These are phyloP conservation scores for Austropuccinia psidii DNA, from an alignment of 1,284 basidiomycete species.

Conservation along the genomic window DNA sequence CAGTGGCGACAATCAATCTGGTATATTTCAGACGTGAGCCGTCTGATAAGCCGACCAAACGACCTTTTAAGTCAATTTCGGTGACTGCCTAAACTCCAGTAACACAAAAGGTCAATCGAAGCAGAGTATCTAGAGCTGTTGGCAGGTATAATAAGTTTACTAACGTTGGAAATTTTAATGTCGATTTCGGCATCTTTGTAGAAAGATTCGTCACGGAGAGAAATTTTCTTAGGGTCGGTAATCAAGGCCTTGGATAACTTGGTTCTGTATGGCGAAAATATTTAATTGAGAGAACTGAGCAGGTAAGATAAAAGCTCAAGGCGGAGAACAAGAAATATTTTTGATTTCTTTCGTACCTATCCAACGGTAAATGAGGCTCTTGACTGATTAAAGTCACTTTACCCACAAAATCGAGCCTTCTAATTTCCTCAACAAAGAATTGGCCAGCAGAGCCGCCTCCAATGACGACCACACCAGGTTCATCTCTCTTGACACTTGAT, in stretches of 20 bases:
- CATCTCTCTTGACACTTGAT: conserved; percentile 40
- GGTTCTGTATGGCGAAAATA: conserved; percentile 52
- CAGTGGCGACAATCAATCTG: conserved; percentile 50
- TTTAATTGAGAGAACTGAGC: neutral
- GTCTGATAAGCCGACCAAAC: conserved; percentile 41
- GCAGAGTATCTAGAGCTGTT: neutral
- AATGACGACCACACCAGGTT: conserved; percentile 69
- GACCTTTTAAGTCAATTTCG: conserved; percentile 54
- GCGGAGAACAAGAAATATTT: neutral
- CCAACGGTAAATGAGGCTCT: conserved; percentile 75
- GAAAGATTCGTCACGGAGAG: conserved; percentile 61
- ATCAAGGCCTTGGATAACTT: conserved; percentile 82
- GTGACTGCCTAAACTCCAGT: conserved; percentile 54
- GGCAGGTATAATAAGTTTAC: neutral
- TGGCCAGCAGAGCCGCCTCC: conserved; percentile 75
- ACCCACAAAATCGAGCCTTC: conserved; percentile 63
- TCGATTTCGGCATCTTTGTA: conserved; percentile 72
- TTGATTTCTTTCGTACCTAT: conserved; percentile 48
- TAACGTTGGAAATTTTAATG: conserved; percentile 57
- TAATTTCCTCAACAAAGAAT: conserved; percentile 70
- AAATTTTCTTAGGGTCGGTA: conserved; percentile 67
- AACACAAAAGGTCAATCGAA: neutral
- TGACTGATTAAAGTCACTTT: conserved; percentile 71
- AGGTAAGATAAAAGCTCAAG: neutral
- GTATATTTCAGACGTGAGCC: conserved; percentile 47